Evolutionary conservation across 2,329 filamentous ascomycete species (phyloP), one percentile per base, ranked within the genome.

Genomic region (Scytalidium sp.): DNA sequence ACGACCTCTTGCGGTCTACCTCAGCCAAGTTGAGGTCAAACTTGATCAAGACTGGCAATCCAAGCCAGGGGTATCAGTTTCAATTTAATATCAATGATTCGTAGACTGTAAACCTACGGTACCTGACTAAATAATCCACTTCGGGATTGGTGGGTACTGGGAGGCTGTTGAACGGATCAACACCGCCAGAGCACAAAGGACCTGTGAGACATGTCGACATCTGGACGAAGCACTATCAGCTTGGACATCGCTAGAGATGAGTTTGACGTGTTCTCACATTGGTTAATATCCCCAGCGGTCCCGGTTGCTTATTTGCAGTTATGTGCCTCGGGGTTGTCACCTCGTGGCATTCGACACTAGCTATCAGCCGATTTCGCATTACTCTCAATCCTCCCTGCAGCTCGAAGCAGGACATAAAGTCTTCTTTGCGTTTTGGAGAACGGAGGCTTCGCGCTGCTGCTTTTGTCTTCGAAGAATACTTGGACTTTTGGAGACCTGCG

Each of bases 101-200:
- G 25, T 13, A 13, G 13, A 8, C 8, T 7, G 25, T 7, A 13
- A 29, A 49, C 50, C 29, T 32, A 50, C 50, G 40, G 41, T 48
- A 51, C 22, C 17, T 51, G 39, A 50, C 40, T 43, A 51, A 29
- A 22, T 23, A 21, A 17, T 51, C 46, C 4, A 50, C 47, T 10
- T 43, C 22, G 7, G 29, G 11, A 41, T 29, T 29, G 25, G 25
- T 29, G 25, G 25, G 25, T 29, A 29, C 25, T 29, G 25, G 25
- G 8, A 29, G 25, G 25, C 8, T 29, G 25, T 29, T 29, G 25
- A 29, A 29, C 25, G 25, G 25, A 29, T 29, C 25, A 29, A 29
- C 13, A 13, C 25, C 13, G 13, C 25, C 25, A 13, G 25, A 29
- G 13, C 25, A 29, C 13, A 29, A 8, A 29, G 25, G 25, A 7